Conservation (phyloP, 768 basidiomycete species). For the Leccinum disarticulatum region DNA sequence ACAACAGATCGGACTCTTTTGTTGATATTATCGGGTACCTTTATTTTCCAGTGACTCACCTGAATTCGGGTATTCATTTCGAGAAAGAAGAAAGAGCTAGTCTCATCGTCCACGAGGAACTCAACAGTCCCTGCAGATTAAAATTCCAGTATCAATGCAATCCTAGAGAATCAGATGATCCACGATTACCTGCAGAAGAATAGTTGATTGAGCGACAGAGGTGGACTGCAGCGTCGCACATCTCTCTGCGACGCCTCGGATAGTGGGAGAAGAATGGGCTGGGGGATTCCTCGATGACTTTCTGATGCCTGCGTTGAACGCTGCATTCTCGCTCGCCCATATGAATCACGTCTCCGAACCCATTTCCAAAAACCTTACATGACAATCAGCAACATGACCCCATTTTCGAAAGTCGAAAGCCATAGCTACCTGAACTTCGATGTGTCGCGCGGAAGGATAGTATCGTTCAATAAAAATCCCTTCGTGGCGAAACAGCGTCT, state of each 20-base stretch:
- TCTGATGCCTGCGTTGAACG: conserved; percentile 68
- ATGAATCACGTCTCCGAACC: conserved; percentile 54
- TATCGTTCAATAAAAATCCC: conserved; percentile 64
- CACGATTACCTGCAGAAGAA: conserved; percentile 50
- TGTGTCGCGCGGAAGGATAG: conserved; percentile 53
- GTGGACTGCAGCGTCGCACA: conserved; percentile 54
- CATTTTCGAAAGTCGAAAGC: background rate
- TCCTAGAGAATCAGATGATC: background rate
- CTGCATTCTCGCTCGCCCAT: conserved; percentile 74
- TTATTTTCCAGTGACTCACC: conserved; percentile 24
- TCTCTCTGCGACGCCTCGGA: conserved; percentile 43
- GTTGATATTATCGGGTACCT: background rate
- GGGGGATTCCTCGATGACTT: conserved; percentile 69
- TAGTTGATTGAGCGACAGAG: conserved; percentile 53
- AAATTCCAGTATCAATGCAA: background rate
- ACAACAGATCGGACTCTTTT: conserved; percentile 1
- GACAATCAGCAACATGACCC: conserved; percentile 5
- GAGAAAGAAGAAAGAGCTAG: conserved; percentile 60
- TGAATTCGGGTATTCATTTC: conserved; percentile 74
- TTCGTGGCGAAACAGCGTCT: conserved; percentile 46
- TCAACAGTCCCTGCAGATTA: conserved; percentile 56
- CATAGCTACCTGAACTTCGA: conserved; percentile 56
- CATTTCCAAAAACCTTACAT: conserved; percentile 66
- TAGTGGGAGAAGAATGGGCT: conserved; percentile 53
- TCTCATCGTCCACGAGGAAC: conserved; percentile 57